Conservation (phyloP, 768 basidiomycete genomes). For the Tephrocybe rancida region DNA sequence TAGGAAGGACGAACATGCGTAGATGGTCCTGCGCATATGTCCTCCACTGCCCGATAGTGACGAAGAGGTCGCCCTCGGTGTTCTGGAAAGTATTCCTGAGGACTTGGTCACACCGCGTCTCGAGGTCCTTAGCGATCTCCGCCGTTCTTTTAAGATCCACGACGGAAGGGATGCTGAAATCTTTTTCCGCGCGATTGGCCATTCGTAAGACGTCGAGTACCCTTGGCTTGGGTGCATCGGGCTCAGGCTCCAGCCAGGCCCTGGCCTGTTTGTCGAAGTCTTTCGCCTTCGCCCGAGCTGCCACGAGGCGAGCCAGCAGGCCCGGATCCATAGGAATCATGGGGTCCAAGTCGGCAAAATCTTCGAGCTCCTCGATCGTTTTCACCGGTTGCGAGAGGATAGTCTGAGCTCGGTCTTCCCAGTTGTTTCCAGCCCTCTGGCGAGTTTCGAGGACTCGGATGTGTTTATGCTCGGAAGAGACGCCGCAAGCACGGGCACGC, state of each 20-base stretch:
- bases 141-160: slow-evolving; percentile 68
- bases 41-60: slow-evolving; percentile 74
- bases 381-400: slow-evolving; percentile 71
- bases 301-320: slow-evolving; percentile 66
- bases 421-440: slow-evolving; percentile 68
- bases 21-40: slow-evolving; percentile 72
- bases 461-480: slow-evolving; percentile 66
- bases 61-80: slow-evolving; percentile 66
- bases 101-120: slow-evolving; percentile 74
- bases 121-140: slow-evolving; percentile 78
- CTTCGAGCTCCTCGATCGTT: slow-evolving; percentile 76
- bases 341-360: slow-evolving; percentile 65
- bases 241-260: slow-evolving; percentile 65
- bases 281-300: slow-evolving; percentile 66
- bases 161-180: slow-evolving; percentile 71
- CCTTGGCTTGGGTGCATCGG: slow-evolving; percentile 57
- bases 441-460: slow-evolving; percentile 66
- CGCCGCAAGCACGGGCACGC: slow-evolving; percentile 68
- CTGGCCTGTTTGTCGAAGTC: slow-evolving; percentile 82
- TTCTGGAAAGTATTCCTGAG: slow-evolving; percentile 63
- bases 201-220: slow-evolving; percentile 71
- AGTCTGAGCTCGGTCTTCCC: slow-evolving; percentile 72
- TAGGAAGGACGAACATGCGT: slow-evolving; percentile 70
- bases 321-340: slow-evolving; percentile 71
- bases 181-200: slow-evolving; percentile 72